A percentile compares a stretch with the other conserved stretches of the same genome.
These are phyloP conservation scores for Chrysoporthe cubensis DNA, from an alignment of 2,329 filamentous ascomycete species.

Conservation along the genomic window DNA sequence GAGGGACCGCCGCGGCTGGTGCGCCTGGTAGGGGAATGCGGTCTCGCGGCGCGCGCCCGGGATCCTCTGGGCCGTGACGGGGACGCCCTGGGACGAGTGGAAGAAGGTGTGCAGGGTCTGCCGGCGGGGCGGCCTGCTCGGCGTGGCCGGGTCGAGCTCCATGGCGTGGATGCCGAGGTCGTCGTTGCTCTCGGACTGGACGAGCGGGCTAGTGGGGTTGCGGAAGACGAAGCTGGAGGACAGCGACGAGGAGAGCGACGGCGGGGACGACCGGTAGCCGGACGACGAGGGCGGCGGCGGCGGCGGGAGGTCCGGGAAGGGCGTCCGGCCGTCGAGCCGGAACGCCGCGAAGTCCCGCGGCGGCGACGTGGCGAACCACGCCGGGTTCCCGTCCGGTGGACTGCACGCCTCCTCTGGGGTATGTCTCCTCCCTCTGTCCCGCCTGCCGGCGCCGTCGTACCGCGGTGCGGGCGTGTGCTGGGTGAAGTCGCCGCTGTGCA, in stretches of 20 bases:
- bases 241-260: slow-evolving; percentile 71
- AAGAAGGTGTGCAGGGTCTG: slow-evolving; percentile 65
- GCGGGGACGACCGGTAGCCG: slow-evolving; percentile 52
- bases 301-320: slow-evolving; percentile 32
- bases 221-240: slow-evolving; percentile 83
- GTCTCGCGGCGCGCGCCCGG: slow-evolving; percentile 60
- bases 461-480: slow-evolving; percentile 40
- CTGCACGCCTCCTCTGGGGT: background rate
- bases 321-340: slow-evolving; percentile 42
- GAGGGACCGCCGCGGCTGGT: slow-evolving; percentile 77
- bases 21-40: slow-evolving; percentile 71
- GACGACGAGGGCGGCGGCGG: background rate
- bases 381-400: slow-evolving; percentile 32
- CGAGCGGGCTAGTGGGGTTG: slow-evolving; percentile 88
- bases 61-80: slow-evolving; percentile 35
- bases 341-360: slow-evolving; percentile 56
- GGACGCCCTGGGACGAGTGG: slow-evolving; percentile 21
- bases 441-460: slow-evolving; percentile 31
- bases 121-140: slow-evolving; percentile 54
- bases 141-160: slow-evolving; percentile 48
- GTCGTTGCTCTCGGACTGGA: slow-evolving; percentile 84
- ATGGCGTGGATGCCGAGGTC: slow-evolving; percentile 66
- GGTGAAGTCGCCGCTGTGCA: slow-evolving; percentile 71
- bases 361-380: slow-evolving; percentile 61
- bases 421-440: slow-evolving; percentile 7